These are phyloP conservation scores for Candida stauntonica DNA, from an alignment of 805 yeast genomes.

Conservation along the genomic window DNA sequence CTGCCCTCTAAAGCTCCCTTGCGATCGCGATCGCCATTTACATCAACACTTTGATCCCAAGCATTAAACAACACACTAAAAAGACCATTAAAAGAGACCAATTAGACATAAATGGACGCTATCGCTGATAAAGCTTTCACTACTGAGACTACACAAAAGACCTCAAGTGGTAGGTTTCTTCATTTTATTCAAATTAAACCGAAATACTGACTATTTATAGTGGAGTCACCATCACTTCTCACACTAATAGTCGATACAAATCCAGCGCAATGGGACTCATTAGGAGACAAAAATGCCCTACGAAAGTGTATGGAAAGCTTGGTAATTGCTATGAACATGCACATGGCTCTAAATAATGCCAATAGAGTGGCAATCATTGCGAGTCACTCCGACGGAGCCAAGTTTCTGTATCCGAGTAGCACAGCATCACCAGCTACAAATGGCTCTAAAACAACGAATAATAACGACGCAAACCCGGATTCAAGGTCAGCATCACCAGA, in stretches of 20 bases:
- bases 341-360: conserved; percentile 76
- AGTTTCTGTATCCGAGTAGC: conserved; percentile 60
- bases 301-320: conserved; percentile 52
- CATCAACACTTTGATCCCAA: too few species aligned
- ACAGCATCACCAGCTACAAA: background rate
- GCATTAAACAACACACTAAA: too few species aligned
- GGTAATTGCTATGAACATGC: conserved; percentile 80
- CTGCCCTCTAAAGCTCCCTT: too few species aligned
- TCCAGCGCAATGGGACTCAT: conserved; percentile 46
- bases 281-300: conserved; percentile 26
- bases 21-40: too few species aligned
- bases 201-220: conserved; percentile 25
- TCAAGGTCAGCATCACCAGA: conserved; percentile 18
- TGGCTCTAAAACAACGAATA: background rate
- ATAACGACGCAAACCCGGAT: background rate
- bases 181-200: background rate
- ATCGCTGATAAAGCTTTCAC: conserved; percentile 56
- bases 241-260: conserved; percentile 75
- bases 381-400: conserved; percentile 66
- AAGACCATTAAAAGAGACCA: background rate
- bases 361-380: conserved; percentile 81
- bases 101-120: too few species aligned
- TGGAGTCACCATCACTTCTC: conserved; percentile 74
- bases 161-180: conserved; percentile 31
- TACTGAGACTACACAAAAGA: conserved; percentile 22